Conservation (phyloP, 2,329 filamentous ascomycete genomes). For the Alternaria burnsii region DNA sequence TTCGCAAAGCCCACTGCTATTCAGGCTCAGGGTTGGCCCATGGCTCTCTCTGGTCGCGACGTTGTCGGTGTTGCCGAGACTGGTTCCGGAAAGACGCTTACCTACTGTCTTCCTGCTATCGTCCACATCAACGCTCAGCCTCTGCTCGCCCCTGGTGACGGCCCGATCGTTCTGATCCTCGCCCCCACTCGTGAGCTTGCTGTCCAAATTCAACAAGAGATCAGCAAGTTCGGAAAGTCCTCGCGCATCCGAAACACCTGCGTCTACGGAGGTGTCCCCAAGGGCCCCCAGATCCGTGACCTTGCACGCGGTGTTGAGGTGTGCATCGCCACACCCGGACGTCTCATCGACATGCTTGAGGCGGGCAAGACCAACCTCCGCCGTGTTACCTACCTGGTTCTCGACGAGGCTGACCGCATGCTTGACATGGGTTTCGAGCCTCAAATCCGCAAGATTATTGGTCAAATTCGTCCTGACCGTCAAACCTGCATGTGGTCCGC, state of each 20-base stretch:
- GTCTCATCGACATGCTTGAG: constrained; percentile 98
- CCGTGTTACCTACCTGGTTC: constrained; percentile 96
- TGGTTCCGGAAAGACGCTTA: constrained; percentile 98
- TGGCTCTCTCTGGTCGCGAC: constrained; percentile 97
- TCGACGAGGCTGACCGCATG: constrained; percentile 99
- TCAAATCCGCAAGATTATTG: constrained; percentile 98
- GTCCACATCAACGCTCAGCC: constrained; percentile 99
- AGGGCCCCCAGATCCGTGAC: constrained; percentile 95
- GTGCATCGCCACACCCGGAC: constrained; percentile 96
- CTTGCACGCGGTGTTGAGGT: constrained; percentile 95
- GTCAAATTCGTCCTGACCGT: constrained; percentile 96
- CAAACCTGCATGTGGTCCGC: constrained; percentile 99
- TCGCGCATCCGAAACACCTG: constrained; percentile 98
- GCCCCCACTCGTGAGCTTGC: constrained; percentile 97
- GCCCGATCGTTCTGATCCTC: constrained; percentile 94
- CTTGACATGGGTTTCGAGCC: constrained; percentile 99
- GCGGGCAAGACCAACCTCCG: constrained; percentile 97
- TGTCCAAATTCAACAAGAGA: constrained; percentile 98
- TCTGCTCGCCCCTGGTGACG: constrained; percentile 91
- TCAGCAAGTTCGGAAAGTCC: constrained; percentile 97
- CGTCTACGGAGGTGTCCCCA: constrained; percentile 98
- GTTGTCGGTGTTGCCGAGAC: constrained; percentile 99
- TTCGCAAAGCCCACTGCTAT: constrained; percentile 94
- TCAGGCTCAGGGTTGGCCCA: constrained; percentile 98
- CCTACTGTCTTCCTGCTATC: constrained; percentile 96